Percentiles rank a stretch among this genome's conserved stretches.
These are phyloP conservation scores for Eucalyptus decipiens DNA, from an alignment of 345 rosid genomes.

Conservation along the genomic window DNA sequence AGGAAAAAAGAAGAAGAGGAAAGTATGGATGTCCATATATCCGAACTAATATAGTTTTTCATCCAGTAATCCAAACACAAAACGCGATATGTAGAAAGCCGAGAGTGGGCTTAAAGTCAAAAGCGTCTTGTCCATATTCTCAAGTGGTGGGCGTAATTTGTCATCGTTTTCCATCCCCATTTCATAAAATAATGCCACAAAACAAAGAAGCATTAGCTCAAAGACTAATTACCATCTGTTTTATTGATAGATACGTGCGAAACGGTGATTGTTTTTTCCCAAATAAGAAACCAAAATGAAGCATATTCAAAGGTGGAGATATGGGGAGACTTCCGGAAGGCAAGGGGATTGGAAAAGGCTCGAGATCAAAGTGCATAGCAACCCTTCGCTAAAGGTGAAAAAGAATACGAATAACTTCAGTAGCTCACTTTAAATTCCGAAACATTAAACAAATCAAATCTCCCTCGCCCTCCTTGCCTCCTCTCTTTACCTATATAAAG, in stretches of 20 bases:
- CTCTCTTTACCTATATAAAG: slow-evolving; percentile 22
- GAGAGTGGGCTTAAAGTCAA: not conserved
- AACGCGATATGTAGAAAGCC: not conserved
- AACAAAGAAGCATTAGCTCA: not conserved
- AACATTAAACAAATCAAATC: not conserved
- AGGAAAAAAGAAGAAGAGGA: not conserved
- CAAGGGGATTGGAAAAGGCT: not conserved
- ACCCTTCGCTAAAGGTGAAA: not conserved
- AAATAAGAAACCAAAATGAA: not conserved
- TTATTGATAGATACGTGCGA: not conserved
- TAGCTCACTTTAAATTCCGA: not conserved
- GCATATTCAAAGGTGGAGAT: not conserved
- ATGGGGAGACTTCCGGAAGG: not conserved
- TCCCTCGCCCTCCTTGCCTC: not conserved
- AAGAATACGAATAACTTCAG: not conserved
- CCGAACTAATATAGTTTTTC: not conserved
- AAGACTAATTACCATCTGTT: not conserved
- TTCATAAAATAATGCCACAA: not conserved
- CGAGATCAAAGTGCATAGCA: not conserved
- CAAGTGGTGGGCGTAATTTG: not conserved
- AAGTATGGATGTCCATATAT: not conserved
- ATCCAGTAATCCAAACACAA: not conserved
- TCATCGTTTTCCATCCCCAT: not conserved
- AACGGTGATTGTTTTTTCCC: not conserved
- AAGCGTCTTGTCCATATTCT: not conserved